Evolutionary conservation across 495 filamentous ascomycete species (phyloP).

Genomic region (Friedmanniomyces simplex): DNA sequence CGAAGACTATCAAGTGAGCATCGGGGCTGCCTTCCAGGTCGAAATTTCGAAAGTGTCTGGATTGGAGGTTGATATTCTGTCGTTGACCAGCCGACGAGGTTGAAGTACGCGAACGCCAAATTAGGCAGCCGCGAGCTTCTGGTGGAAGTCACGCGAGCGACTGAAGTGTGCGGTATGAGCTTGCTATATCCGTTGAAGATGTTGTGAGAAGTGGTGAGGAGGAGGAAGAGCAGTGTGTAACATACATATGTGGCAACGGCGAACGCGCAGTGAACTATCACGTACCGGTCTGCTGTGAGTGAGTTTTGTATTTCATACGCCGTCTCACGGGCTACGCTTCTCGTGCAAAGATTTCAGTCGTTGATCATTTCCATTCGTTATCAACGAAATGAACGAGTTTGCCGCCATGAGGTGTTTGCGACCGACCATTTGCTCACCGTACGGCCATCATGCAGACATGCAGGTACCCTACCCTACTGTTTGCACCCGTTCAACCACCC

Average conservation of each 20-base stretch:
- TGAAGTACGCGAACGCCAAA: neutral
- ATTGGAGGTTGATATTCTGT: neutral
- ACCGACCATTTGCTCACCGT: neutral
- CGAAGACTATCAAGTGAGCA: neutral
- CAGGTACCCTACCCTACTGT: neutral
- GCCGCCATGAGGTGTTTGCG: no score
- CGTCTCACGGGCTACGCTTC: no score
- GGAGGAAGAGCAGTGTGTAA: neutral
- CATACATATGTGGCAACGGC: neutral
- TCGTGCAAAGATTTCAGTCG: no score
- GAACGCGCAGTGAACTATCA: no score
- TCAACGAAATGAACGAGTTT: no score
- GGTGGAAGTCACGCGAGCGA: neutral
- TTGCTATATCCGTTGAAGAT: neutral
- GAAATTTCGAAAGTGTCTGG: neutral
- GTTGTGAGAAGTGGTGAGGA: neutral
- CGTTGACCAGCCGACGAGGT: neutral
- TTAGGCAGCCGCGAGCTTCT: neutral
- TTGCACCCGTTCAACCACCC: neutral
- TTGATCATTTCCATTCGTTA: no score
- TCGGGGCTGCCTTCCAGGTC: neutral
- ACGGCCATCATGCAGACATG: neutral
- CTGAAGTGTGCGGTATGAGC: neutral
- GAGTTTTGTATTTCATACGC: no score
- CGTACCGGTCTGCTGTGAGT: no score